Evolutionary conservation across 202 grass and related monocot species (phyloP).

Genomic region (Saccharum hybrid): DNA sequence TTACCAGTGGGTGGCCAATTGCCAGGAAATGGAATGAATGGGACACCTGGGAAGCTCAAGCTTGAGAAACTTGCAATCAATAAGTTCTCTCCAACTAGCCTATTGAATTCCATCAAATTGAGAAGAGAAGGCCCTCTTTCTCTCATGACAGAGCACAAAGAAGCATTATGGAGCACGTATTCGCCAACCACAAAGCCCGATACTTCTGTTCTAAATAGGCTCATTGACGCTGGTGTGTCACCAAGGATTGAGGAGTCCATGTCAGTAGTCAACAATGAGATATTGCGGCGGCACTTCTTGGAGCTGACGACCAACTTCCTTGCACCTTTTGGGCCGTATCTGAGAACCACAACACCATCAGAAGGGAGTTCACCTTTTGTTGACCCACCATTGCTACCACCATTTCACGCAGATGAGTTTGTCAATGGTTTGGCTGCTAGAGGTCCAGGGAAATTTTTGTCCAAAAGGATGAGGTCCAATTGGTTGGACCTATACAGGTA

Average conservation of each 20-base stretch:
- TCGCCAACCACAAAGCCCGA: conserved; percentile 76
- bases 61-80: conserved; percentile 73
- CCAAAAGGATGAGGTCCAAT: conserved; percentile 97
- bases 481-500: conserved; percentile 95
- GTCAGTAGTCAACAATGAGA: conserved; percentile 98
- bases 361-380: conserved; percentile 86
- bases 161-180: conserved; percentile 89
- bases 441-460: conserved; percentile 97
- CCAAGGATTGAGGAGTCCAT: conserved; percentile 90
- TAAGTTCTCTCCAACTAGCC: conserved; percentile 81
- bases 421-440: conserved; percentile 78
- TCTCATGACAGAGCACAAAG: conserved; percentile 96
- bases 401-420: conserved; percentile 84
- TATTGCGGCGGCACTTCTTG: conserved; percentile 91
- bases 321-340: conserved; percentile 87
- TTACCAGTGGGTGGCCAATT: conserved; percentile 53
- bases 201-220: conserved; percentile 86
- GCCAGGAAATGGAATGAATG: conserved; percentile 41
- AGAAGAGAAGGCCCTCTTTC: conserved; percentile 92
- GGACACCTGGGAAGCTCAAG: conserved; percentile 63
- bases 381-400: conserved; percentile 72
- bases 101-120: conserved; percentile 89
- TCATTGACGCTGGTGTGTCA: conserved; percentile 72
- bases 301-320: conserved; percentile 96
- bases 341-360: conserved; percentile 80